Evolutionary conservation across 192 early-diverging fungal species (phyloP).

Genomic region (Chytriomyces sp.): DNA sequence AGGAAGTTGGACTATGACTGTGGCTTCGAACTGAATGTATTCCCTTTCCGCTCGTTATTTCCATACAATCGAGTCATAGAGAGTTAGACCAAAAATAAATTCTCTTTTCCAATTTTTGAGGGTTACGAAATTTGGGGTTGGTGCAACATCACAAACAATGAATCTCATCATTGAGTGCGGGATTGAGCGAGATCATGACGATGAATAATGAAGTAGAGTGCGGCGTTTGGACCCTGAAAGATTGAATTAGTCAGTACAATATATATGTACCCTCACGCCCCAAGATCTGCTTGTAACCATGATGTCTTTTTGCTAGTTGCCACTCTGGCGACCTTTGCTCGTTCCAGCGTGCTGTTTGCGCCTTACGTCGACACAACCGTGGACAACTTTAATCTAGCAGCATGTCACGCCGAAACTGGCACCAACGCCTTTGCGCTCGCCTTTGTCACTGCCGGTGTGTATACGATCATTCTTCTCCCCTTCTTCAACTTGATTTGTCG

Average conservation of each 20-base stretch:
- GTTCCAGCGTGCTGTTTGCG: constrained; percentile 28
- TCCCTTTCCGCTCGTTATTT: too few species aligned
- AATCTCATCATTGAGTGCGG: constrained; percentile 49
- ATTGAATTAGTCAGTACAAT: too few species aligned
- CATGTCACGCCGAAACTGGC: constrained; percentile 18
- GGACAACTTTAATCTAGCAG: constrained; percentile 39
- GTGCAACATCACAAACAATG: constrained; percentile 34
- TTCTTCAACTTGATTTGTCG: constrained; percentile 26
- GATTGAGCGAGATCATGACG: too few species aligned
- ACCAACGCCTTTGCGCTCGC: constrained; percentile 43
- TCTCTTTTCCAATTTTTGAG: too few species aligned
- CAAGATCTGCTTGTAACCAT: constrained; percentile 24
- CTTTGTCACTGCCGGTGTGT: constrained; percentile 37
- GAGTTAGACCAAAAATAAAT: too few species aligned
- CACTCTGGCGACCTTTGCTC: constrained; percentile 52
- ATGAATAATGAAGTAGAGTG: too few species aligned
- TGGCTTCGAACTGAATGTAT: too few species aligned
- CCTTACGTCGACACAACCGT: constrained; percentile 45
- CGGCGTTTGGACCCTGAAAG: constrained; percentile 28
- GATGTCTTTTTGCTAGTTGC: constrained; percentile 39
- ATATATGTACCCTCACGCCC: too few species aligned
- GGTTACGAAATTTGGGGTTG: too few species aligned
- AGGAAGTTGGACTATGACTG: too few species aligned
- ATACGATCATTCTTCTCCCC: constrained; percentile 32
- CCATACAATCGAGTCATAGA: neutral